phyloP scores from a whole-genome alignment of 257 asterid genomes.

The Fraxinus cuspidata region DNA sequence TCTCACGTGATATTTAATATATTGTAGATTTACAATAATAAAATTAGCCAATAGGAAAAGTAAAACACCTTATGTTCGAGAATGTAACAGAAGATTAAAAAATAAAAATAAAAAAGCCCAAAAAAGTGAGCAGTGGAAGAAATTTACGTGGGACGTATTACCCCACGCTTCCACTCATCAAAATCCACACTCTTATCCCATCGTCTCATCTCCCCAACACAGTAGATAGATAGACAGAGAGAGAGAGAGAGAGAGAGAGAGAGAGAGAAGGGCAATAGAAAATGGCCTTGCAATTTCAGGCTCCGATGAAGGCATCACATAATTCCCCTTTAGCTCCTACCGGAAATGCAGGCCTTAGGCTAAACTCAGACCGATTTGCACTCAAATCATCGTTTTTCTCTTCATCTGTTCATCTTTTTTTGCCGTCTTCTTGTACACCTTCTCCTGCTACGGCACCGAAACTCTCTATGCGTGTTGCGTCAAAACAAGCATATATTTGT shows the following conservation, averaged over 20 bases:
- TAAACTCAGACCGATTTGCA: conserved; percentile 41
- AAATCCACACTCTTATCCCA: conserved; percentile 33
- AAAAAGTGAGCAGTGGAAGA: conserved; percentile 26
- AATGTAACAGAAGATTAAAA: conserved; percentile 11
- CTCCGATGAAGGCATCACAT: not conserved
- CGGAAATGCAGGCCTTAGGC: conserved; percentile 53
- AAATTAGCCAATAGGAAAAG: too few relatives aligned
- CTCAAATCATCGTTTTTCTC: conserved; percentile 68
- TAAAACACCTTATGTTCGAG: not conserved
- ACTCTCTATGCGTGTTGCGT: conserved; percentile 73
- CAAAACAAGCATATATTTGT: conserved; percentile 91
- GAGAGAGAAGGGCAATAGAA: not conserved
- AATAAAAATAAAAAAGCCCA: conserved; percentile 23
- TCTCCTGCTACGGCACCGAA: conserved; percentile 52
- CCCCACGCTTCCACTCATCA: conserved; percentile 55
- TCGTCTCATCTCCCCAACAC: conserved; percentile 25
- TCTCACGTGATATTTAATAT: too few relatives aligned
- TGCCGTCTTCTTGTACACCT: conserved; percentile 32
- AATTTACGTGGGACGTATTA: conserved; percentile 54
- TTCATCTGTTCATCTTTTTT: conserved; percentile 57
- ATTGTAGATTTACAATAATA: too few relatives aligned
- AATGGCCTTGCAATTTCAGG: conserved; percentile 56
- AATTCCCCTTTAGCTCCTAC: conserved; percentile 30
- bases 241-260: not conserved
- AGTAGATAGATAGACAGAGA: not conserved